Evolutionary conservation across 2,329 filamentous ascomycete genomes (phyloP), one percentile per base, ranked within the genome.

Genomic region (Acrodontium crateriforme): DNA sequence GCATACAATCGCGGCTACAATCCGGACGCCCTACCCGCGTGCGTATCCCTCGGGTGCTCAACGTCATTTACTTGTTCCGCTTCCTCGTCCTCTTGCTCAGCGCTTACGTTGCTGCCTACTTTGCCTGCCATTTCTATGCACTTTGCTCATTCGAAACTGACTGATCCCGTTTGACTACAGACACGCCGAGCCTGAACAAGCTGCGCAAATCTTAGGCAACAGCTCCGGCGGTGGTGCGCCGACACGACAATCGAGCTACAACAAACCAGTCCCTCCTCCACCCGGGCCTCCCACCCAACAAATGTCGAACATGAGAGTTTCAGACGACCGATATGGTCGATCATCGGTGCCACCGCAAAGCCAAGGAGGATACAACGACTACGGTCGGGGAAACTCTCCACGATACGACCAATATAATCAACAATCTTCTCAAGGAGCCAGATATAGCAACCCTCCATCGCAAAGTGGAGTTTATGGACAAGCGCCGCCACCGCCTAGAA

Each of bases 1-100:
- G 87, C 87, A 31, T 95, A 95, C 67, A 92, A 92, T 60, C 75
- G 74, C 55, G 72, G 78, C 31, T 89, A 84, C 63, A 92, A 98
- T 56, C 85, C 85, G 18, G 87, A 98, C 63, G 81, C 84, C 52
- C 73, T 98, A 39, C 87, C 87, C 52, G 83, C 83, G 79, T 89
- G 67, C 61, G 77, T 60, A 23, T 21, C n/a, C n/a, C n/a, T n/a
- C n/a, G n/a, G n/a, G n/a, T n/a, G n/a, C n/a, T n/a, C n/a, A n/a
- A n/a, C n/a, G n/a, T n/a, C n/a, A n/a, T n/a, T n/a, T n/a, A n/a
- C n/a, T n/a, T n/a, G n/a, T n/a, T n/a, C n/a, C n/a, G n/a, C n/a
- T n/a, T n/a, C n/a, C 15, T 12, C 16, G 27, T 27, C 22, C 19
- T 30, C 19, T 27, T 10, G 20, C 20, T 25, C 26, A n/a, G n/a